Base-by-base conservation (phyloP, 2,329 filamentous ascomycete genomes). In the Penicillium expansum region DNA sequence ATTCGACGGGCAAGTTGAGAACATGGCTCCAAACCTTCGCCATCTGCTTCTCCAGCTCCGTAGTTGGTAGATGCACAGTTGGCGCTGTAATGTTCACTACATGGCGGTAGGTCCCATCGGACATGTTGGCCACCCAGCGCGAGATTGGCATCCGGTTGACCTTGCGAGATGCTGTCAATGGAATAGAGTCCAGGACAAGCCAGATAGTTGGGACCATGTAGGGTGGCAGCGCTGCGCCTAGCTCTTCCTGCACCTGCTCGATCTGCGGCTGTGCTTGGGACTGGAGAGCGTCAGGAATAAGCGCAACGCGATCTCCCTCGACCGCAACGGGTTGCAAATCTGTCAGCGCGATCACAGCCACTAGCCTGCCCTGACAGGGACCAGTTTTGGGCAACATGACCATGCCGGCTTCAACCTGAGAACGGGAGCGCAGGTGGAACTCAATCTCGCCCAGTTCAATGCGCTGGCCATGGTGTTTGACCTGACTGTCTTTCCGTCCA, bases 51-150 rank as follows among this genome's bases (percentile, higher is more conserved):
- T 43, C 48, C 22, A 51, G 48, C 33, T 37, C 33, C 33, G 33
- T 37, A n/a, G 33, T 37, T 37, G 47, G 47, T 24, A 38, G 47
- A 49, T 39, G 33, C 14, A 38, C 32, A 49, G 22, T 32, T 37
- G 47, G 14, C 30, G 33, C 47, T 24, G 47, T 49, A 24, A 49
- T 38, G 38, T 49, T 37, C n/a, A 49, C 47, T 37, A 49, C 47
- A 27, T 18, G 27, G 33, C 18, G 47, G 30, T 52, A 61, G 10
- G 33, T 48, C 29, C 44, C 35, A 10, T 49, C 33, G 16, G 45
- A 32, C 42, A 55, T 32, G 7, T 35, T 18, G 20, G 39, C 52
- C 20, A 62, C 30, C 59, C 59, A 62, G 32, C 37, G 37, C 22
- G 50, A 37, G 33, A 37, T 37, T 37, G 33, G 33, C 33, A 37